Conservation (phyloP, 768 basidiomycete genomes). For the Lactifluus pinguis region DNA sequence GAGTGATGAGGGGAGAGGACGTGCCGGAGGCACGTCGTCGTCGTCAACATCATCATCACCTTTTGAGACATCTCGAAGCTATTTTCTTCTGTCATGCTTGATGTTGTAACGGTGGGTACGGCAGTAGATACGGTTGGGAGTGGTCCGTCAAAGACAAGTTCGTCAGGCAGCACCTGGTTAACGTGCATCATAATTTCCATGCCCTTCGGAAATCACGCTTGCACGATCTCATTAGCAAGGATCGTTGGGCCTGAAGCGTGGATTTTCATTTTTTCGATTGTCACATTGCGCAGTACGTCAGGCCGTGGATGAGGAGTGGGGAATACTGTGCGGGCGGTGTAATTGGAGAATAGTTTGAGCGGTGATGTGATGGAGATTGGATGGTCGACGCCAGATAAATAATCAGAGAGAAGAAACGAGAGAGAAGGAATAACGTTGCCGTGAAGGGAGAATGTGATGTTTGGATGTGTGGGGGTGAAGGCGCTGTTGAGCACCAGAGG, state of each 20-base stretch:
- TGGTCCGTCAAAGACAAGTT: no score
- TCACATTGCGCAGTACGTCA: slow-evolving; percentile 58
- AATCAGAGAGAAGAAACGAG: slow-evolving; percentile 55
- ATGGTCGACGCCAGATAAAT: slow-evolving; percentile 49
- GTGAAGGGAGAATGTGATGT: no score
- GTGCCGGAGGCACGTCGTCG: slow-evolving; percentile 32
- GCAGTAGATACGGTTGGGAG: no score
- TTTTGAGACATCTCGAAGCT: slow-evolving; percentile 24
- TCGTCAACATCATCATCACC: slow-evolving; percentile 53
- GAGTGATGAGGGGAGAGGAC: slow-evolving; percentile 42
- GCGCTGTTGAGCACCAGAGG: no score
- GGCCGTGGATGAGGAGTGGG: slow-evolving; percentile 60
- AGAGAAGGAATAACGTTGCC: slow-evolving; percentile 27
- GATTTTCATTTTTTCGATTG: slow-evolving; percentile 68
- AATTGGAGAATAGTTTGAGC: slow-evolving; percentile 34
- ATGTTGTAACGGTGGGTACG: no score
- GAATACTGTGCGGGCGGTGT: slow-evolving; percentile 43
- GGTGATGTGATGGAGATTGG: slow-evolving; percentile 51
- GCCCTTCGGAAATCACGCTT: slow-evolving; percentile 41
- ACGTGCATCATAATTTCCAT: no score
- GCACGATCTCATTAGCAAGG: slow-evolving; percentile 62
- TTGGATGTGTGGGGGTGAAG: no score
- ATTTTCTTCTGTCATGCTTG: no score
- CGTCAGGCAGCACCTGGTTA: no score
- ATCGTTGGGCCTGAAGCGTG: slow-evolving; percentile 40